Evolutionary conservation across 2,329 filamentous ascomycete genomes (phyloP).

Genomic region (Xenoacremonium recifei): DNA sequence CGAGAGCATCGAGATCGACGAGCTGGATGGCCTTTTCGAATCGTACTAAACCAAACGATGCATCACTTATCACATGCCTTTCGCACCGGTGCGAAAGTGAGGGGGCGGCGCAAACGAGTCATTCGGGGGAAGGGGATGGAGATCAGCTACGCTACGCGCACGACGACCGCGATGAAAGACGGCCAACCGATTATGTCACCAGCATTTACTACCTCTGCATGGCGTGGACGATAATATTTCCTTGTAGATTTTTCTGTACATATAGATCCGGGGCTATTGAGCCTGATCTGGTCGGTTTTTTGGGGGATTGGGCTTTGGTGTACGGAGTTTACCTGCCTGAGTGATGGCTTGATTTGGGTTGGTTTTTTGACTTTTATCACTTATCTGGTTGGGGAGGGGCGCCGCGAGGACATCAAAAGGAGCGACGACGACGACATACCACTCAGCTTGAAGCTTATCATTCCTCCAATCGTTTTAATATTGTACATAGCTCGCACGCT

Average conservation of each 20-base stretch:
- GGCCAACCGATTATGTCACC: no score
- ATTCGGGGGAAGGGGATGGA: slow-evolving; percentile 16
- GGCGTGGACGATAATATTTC: no score
- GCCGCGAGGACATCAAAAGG: slow-evolving; percentile 16
- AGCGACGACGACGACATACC: slow-evolving; percentile 24
- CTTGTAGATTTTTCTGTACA: no score
- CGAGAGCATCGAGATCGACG: slow-evolving; percentile 87
- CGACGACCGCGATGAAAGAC: slow-evolving; percentile 21
- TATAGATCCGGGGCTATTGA: no score
- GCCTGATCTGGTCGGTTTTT: no score
- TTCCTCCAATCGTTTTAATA: slow-evolving; percentile 18
- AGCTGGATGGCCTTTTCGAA: slow-evolving; percentile 84
- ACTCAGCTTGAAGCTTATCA: slow-evolving; percentile 23
- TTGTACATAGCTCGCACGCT: slow-evolving; percentile 26
- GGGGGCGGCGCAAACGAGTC: slow-evolving; percentile 20
- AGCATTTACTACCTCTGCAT: background rate
- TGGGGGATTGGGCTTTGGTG: slow-evolving; percentile 10
- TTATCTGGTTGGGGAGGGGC: no score
- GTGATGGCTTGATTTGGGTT: no score
- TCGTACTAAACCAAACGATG: slow-evolving; percentile 67
- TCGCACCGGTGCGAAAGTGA: no score
- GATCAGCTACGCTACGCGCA: slow-evolving; percentile 20
- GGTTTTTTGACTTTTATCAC: no score
- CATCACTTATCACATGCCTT: no score
- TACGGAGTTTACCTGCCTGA: no score